These are phyloP conservation scores for Oryza glumipatula DNA, from an alignment of 176 grass and related monocot genomes.

Conservation along the genomic window DNA sequence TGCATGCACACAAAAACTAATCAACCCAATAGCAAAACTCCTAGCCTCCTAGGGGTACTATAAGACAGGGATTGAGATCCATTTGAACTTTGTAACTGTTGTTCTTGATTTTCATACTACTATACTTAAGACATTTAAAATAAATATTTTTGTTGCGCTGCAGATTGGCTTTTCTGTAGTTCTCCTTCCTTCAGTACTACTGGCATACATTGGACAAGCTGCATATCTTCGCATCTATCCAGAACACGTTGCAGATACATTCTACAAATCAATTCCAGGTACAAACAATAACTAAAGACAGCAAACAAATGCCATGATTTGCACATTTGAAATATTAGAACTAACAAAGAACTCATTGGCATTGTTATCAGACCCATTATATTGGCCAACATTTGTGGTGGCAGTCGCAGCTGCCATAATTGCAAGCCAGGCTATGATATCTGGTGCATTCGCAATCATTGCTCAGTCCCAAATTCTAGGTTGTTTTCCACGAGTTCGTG, in stretches of 20 bases:
- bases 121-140: slow-evolving; percentile 8
- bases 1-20: not conserved
- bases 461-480: slow-evolving; percentile 64
- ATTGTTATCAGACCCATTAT: slow-evolving; percentile 51
- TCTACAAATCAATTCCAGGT: slow-evolving; percentile 87
- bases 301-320: slow-evolving; percentile 23
- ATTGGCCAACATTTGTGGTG: slow-evolving; percentile 69
- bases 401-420: slow-evolving; percentile 65
- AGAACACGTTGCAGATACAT: slow-evolving; percentile 56
- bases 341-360: not conserved
- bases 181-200: slow-evolving; percentile 62
- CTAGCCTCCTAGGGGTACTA: not conserved
- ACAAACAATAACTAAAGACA: slow-evolving; percentile 11
- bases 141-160: slow-evolving; percentile 22
- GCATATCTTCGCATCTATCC: slow-evolving; percentile 57
- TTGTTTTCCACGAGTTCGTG: slow-evolving; percentile 68
- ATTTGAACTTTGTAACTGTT: not conserved
- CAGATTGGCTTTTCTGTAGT: slow-evolving; percentile 70
- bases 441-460: slow-evolving; percentile 73
- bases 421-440: slow-evolving; percentile 81
- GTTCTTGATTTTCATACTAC: slow-evolving; percentile 14
- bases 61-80: not conserved
- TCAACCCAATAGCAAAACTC: not conserved
- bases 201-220: slow-evolving; percentile 73
- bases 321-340: not conserved